These are phyloP conservation scores for Penicillium brevicompactum DNA, from an alignment of 2,329 filamentous ascomycete genomes.

Conservation along the genomic window DNA sequence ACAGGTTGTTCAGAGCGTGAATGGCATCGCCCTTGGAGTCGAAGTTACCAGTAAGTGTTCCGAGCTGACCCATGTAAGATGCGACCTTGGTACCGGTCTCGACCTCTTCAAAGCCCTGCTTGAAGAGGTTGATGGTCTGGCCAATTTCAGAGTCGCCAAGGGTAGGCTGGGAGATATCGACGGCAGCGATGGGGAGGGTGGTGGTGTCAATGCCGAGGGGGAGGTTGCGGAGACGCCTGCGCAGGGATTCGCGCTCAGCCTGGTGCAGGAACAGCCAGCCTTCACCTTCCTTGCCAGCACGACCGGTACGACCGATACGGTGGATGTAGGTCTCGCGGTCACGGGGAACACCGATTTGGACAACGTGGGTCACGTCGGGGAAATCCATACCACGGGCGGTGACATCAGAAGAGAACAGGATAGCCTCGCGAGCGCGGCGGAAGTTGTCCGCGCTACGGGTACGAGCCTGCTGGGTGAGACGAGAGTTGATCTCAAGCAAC, in stretches of 20 bases:
- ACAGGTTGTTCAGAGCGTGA: conserved; percentile 48
- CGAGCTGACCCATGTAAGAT: conserved; percentile 33
- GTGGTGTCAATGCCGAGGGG: conserved; percentile 51
- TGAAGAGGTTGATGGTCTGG: conserved; percentile 42
- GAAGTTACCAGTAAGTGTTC: conserved; percentile 26
- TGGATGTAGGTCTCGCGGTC: conserved; percentile 75
- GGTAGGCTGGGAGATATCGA: conserved; percentile 36
- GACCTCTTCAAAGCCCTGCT: conserved; percentile 37
- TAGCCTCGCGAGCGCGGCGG: conserved; percentile 61
- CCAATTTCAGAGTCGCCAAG: conserved; percentile 9
- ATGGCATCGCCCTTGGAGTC: conserved; percentile 43
- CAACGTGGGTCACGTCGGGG: conserved; percentile 76
- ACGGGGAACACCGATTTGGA: conserved; percentile 68
- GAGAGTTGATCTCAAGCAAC: conserved; percentile 73
- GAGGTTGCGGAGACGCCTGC: conserved; percentile 56
- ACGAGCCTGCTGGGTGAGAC: conserved; percentile 69
- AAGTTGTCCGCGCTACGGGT: conserved; percentile 73
- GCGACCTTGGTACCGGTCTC: conserved; percentile 27
- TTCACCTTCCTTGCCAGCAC: conserved; percentile 64
- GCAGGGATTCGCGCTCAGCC: conserved; percentile 53
- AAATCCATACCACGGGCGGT: conserved; percentile 84
- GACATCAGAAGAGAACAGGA: conserved; percentile 78
- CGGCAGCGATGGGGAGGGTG: conserved; percentile 44
- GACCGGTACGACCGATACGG: conserved; percentile 73
- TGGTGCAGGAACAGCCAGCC: conserved; percentile 62